These are phyloP conservation scores for Cercis canadensis DNA, from an alignment of 306 rosid species.

Conservation along the genomic window DNA sequence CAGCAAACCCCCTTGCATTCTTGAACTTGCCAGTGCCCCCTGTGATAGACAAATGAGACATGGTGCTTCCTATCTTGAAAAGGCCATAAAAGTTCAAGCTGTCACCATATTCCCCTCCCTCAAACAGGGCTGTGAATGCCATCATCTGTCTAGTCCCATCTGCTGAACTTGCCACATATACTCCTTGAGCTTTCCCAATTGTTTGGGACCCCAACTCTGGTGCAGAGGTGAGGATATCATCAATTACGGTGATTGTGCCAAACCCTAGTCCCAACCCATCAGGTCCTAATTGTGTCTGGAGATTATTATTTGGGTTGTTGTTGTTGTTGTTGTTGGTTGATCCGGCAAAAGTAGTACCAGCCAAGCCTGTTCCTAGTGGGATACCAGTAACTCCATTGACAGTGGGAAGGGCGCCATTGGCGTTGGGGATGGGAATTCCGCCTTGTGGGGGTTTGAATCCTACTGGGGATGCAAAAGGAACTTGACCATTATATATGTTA, in stretches of 20 bases:
- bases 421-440: slow-evolving; percentile 78
- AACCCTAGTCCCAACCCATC: slow-evolving; percentile 84
- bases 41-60: slow-evolving; percentile 70
- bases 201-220: slow-evolving; percentile 82
- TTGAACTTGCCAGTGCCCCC: slow-evolving; percentile 93
- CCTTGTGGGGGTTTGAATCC: slow-evolving; percentile 73
- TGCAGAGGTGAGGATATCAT: slow-evolving; percentile 66
- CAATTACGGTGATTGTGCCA: slow-evolving; percentile 85
- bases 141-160: slow-evolving; percentile 85
- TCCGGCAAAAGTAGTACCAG: slow-evolving; percentile 74
- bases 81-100: slow-evolving; percentile 78
- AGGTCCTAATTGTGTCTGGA: slow-evolving; percentile 57
- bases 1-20: slow-evolving; percentile 78
- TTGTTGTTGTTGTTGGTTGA: slow-evolving; percentile 30
- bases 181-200: slow-evolving; percentile 77
- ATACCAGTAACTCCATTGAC: slow-evolving; percentile 83
- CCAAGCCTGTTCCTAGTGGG: slow-evolving; percentile 83
- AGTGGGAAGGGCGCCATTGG: slow-evolving; percentile 81
- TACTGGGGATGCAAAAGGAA: slow-evolving; percentile 78
- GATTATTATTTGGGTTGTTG: slow-evolving; percentile 47
- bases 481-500: slow-evolving; percentile 83
- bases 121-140: slow-evolving; percentile 81
- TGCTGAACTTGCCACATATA: slow-evolving; percentile 87
- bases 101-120: slow-evolving; percentile 95
- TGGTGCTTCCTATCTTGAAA: slow-evolving; percentile 74